Base-by-base conservation (phyloP, 2,329 filamentous ascomycete species). In the Plectosphaerella plurivora region DNA sequence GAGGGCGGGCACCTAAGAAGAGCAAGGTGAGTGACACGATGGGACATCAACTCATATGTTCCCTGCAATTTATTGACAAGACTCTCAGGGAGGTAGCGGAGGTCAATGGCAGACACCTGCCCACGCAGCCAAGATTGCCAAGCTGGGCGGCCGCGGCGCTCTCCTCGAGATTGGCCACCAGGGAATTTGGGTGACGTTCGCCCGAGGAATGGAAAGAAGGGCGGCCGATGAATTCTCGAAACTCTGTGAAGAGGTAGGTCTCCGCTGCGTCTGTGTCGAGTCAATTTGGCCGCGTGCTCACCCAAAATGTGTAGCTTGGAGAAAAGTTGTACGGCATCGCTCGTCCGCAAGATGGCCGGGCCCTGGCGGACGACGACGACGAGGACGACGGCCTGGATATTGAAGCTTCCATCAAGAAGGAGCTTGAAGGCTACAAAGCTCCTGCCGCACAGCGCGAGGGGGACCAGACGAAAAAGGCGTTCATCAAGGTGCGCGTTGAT, bases 171-270 rank as follows among this genome's bases (percentile, higher is more conserved):
- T 86, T 5, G 87, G 88, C 5, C 87, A 91, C 61, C 74, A 78
- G 50, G 89, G 89, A 5, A 84, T 93, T 53, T 93, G 88, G 87
- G 85, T 86, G 25, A 91, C 88, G 0, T 92, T 87, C 65, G 83
- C 86, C 49, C 81, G 86, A 63, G 82, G 82, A 58, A 86, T 88
- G 72, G 87, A 89, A 68, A 76, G 75, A 42, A 87, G 84, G 67
- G 87, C 88, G 14, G 78, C 87, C 3, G 73, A 77, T 48, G 89
- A 93, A 65, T 76, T 91, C 56, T 76, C 75, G 53, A 70, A 79
- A 53, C 70, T 91, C 20, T 87, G 90, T 61, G 77, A 86, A 44
- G 78, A 87, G 72, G 86, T 88, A 68, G 55, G 73, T 64, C 16
- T 20, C 3, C 41, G 15, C 3, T 15, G 8, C 3, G 14, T 25